Evolutionary conservation across 2,329 filamentous ascomycete genomes (phyloP), one percentile per base, ranked within the genome.

Genomic region (Penicillium glabrum): DNA sequence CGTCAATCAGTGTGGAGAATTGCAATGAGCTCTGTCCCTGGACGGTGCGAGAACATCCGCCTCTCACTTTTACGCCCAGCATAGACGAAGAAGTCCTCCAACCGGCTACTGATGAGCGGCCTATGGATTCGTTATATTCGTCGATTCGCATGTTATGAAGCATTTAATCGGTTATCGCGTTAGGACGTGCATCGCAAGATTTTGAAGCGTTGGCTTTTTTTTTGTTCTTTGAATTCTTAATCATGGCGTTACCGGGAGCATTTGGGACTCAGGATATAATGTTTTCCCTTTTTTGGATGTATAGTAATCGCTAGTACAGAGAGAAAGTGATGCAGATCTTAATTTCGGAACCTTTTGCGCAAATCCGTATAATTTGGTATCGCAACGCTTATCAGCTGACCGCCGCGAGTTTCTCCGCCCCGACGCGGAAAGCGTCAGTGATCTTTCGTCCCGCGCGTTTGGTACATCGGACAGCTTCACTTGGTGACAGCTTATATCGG

Each of bases 21-120:
- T 75, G 72, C 63, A 72, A 68, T 52, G 72, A 75, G 58, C 61
- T 74, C 10, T 75, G 73, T 52, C 73, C 73, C 9, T 76, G 73
- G 73, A 75, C 73, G 7, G 63, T 75, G 9, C 70, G 72, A 24
- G 70, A 74, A 53, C 73, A 75, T 50, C 73, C 73, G 27, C 67
- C 71, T 16, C 68, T 69, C 14, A 59, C 59, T 10, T 67, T 71
- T 23, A 58, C 73, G 8, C 73, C 73, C 2, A 64, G 64, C 29
- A 53, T 75, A 39, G 72, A 61, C 6, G 69, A 72, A 59, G 67
- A 72, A 41, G 69, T 76, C 5, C 60, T 75, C 27, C 59, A 68
- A 23, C 63, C 72, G 29, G 73, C 62, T 4, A 63, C 73, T 45
- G 68, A 70, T 37, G 67, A 70, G 45, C 64, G 65, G 44, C 69